Evolutionary conservation across 2,329 filamentous ascomycete species (phyloP), one percentile per base, ranked within the genome.

Genomic region (Thelonectria discophora): DNA sequence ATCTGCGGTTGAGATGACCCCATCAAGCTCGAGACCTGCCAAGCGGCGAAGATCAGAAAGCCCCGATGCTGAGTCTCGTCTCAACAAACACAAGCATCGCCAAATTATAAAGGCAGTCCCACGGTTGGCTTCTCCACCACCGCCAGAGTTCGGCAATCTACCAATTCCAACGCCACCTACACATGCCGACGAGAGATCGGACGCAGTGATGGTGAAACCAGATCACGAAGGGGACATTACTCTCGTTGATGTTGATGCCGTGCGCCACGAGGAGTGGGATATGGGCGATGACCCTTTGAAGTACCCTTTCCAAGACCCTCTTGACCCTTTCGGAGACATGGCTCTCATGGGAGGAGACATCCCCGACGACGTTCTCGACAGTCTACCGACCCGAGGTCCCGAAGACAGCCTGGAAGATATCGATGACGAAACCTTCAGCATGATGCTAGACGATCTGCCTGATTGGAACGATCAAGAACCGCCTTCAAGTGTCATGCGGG

Each of bases 401-500:
- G 32, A 34, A 11, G 32, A 34, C 10, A 11, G 8, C 32, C 32
- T 24, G 24, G 24, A 34, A 34, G 8, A 34, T 13, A 34, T 34
- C 8, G 32, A 34, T 11, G 32, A 34, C 24, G 24, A 24, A 24
- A 24, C 24, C 24, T 24, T 24, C 24, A 24, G 24, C 7, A 24
- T 4, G 24, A 24, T 24, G 24, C 24, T 24, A 7, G 24, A 34
- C 32, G 13, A 11, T 9, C 32, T 34, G 12, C 3, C 32, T 13
- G 13, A 13, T 34, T 34, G 32, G 13, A 9, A 34, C 32, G 32
- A 34, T 7, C 24, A 66, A 45, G 54, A 54, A 17, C 69, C 71
- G 27, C 71, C 72, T 10, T 69, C 77, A 5, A 80, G 75, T 53
- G 68, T 79, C n/a, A 50, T 75, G 15, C 65, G 70, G 59, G 67